Base-by-base conservation (phyloP, 257 asterid genomes). In the Salvia miltiorrhiza region DNA sequence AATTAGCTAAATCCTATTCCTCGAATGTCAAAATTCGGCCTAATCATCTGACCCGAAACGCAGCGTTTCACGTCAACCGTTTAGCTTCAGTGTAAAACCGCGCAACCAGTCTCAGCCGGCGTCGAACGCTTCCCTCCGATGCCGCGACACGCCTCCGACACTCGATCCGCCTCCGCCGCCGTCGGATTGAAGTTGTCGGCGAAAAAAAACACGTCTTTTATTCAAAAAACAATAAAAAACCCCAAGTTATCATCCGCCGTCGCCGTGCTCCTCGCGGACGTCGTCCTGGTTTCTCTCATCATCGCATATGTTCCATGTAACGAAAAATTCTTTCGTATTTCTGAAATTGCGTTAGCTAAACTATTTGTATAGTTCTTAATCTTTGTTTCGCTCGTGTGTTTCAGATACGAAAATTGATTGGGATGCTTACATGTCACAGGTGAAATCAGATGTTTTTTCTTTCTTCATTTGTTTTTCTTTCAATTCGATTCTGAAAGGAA, bases 381-480 rank as follows among this genome's bases (percentile, higher is more conserved):
- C 28, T 13, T 49, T 58, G 39, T n/a, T 76, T 30, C 40, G 44
- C 10, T 54, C 60, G 5, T 71, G 67, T 54, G 43, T 87, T 72
- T 54, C 90, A 93, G 98, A 93, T 73, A 93, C 98, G 14, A 93
- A 93, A 89, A 93, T 93, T 60, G 98, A 90, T 84, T 93, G 98
- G 97, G 98, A 93, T 75, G 98, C 98, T 19, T 90, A 93, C 74
- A 93, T 93, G 98, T 93, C 97, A 33, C 98, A 93, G 96, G 98
- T 92, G 63, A 56, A 44, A 30, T 39, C 16, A 43, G 65, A 63
- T 19, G 16, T 50, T 26, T 23, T 33, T 30, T 58, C 5, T 30
- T 21, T 17, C 8, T 59, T 60, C n/a, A 2, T 19, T 26, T 53
- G 24, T 9, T 41, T 6, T 21, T 20, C 32, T 1, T 28, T 43